Evolutionary conservation across 2,329 filamentous ascomycete genomes (phyloP), one percentile per base, ranked within the genome.

Genomic region (Trichoderma pleuroti): DNA sequence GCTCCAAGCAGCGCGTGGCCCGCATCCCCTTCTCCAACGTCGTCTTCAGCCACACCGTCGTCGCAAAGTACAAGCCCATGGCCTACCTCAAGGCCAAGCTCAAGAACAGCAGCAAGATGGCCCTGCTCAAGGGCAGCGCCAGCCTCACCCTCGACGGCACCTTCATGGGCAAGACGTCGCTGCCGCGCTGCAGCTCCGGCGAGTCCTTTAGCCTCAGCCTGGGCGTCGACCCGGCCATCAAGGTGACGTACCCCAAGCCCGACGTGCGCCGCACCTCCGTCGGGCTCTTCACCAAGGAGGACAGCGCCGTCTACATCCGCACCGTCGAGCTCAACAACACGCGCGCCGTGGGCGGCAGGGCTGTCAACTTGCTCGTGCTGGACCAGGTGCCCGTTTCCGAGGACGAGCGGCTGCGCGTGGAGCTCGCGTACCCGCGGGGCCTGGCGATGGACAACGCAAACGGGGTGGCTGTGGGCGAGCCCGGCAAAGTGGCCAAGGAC

Each of bases 381-480:
- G 89, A 91, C 72, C 88, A 91, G 78, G 81, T 90, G 2, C 89
- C 88, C 4, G 81, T 90, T n/a, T 87, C 84, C 26, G 84, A 90
- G 76, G 88, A 90, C 68, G 88, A 90, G 76, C 81, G 83, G 52
- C 79, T 91, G 7, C 81, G 81, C 5, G 83, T 91, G 10, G 83
- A 85, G 1, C 76, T 90, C 36, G 73, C 84, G 18, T 76, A 79
- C 21, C 88, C 89, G 1, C 78, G 78, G 4, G 87, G 86, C 0
- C 73, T 91, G 54, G 75, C 75, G 0, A 72, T 77, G 4, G 82
- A 80, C 0, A 83, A 84, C 1, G 74, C 80, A 1, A 75, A 81
- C 1, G 71, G 75, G 2, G 80, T 86, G 4, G 57, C 74, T 0
- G 77, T 81, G 0, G 85, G 84, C 0, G 74, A 73, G 14, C 72